Evolutionary conservation across 1,284 basidiomycete species (phyloP), one percentile per base, ranked within the genome.

Genomic region (Austroboletus novae-zelandiae): DNA sequence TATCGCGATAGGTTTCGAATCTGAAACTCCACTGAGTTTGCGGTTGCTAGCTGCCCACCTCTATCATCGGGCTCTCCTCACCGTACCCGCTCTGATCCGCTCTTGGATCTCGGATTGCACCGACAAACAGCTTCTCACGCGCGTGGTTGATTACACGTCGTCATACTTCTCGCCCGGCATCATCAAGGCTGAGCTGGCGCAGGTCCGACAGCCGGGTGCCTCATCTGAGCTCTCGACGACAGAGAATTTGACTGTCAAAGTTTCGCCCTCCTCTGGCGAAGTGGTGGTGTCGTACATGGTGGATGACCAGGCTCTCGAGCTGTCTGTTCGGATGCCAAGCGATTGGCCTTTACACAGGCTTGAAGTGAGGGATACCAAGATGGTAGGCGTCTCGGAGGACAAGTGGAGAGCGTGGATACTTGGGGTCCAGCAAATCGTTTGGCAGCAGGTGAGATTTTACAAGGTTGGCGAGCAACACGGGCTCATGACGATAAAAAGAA

Each of bases 401-500:
- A 83, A 85, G 53, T 98, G 96, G 95, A 76, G 94, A 55, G 89
- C 91, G 1, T 99, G 96, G 97, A 77, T 98, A 51, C 79, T 99
- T 34, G 91, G 86, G 20, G 88, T 98, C 29, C 94, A 96, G 67
- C 95, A 98, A 72, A 86, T 90, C 25, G 86, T 97, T 50, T 92
- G 89, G 70, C 83, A 84, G 31, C 86, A 93, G 71, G 92, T 94
- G 61, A 54, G 83, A 66, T 18, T 18, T 13, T 20, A 30, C 17
- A 1, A 20, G 2, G 9, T 9, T 74, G 66, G 39, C 4, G 14
- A 40, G 43, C 25, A 66, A 11, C 34, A 14, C 45, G 36, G 41
- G 56, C 40, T 34, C 3, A 27, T 36, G 27, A 15, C 42, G 9
- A 11, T 9, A 27, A 27, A 29, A 64, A 94, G 89, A 95, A 96